Conservation (phyloP, 371 early-diverging fungal species). For the Mucor indicus region DNA sequence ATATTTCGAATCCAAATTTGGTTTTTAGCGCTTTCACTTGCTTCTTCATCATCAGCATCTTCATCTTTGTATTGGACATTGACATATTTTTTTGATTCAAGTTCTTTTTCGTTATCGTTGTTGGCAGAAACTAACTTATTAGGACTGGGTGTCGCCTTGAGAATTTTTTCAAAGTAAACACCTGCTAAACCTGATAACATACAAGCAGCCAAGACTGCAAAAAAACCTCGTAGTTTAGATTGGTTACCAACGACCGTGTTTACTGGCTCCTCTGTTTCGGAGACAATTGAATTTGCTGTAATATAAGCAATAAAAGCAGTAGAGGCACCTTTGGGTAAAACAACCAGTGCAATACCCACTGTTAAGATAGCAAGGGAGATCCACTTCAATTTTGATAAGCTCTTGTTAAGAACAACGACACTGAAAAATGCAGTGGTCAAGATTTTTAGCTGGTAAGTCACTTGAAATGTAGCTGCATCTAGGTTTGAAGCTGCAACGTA, state of each 20-base stretch:
- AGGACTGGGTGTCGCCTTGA: constrained; percentile 61
- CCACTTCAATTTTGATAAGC: constrained; percentile 72
- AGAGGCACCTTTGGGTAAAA: constrained; percentile 44
- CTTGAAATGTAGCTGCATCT: constrained; percentile 92
- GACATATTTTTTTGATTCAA: neutral
- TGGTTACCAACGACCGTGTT: constrained; percentile 30
- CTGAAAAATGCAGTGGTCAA: constrained; percentile 89
- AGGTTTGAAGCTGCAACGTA: constrained; percentile 80
- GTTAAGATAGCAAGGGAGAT: constrained; percentile 74
- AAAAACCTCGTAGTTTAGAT: constrained; percentile 33
- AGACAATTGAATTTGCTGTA: constrained; percentile 1
- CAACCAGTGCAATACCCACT: constrained; percentile 81
- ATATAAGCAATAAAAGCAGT: constrained; percentile 4
- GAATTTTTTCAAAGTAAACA: constrained; percentile 94
- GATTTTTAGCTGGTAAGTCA: constrained; percentile 93
- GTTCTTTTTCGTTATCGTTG: constrained; percentile 18
- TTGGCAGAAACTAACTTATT: no score
- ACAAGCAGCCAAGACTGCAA: constrained; percentile 84
- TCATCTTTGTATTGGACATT: neutral
- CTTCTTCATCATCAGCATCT: neutral
- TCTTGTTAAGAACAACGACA: constrained; percentile 68
- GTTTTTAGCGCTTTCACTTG: neutral
- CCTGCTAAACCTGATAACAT: constrained; percentile 91
- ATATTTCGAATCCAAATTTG: constrained; percentile 84
- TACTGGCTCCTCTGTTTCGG: neutral